These are phyloP conservation scores for Lactarius trivialis DNA, from an alignment of 768 basidiomycete species.

Conservation along the genomic window DNA sequence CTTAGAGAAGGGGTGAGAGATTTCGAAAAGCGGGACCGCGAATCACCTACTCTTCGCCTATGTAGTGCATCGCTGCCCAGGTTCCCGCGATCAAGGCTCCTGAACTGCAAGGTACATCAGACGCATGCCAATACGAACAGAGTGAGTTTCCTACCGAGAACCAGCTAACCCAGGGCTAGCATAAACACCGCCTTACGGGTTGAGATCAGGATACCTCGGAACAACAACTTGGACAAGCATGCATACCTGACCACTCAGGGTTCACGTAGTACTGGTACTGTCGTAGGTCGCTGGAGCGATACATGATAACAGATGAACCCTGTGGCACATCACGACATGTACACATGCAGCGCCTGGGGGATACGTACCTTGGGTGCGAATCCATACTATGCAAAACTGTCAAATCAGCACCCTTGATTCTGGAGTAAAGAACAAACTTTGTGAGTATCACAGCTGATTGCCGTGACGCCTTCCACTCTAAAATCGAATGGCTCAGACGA, in stretches of 20 bases:
- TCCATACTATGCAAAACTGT: constrained; percentile 54
- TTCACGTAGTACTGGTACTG: constrained; percentile 82
- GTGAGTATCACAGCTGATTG: constrained; percentile 94
- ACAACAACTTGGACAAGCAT: constrained; percentile 1
- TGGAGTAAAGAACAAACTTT: constrained; percentile 44
- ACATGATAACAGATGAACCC: constrained; percentile 96
- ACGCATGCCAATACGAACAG: background rate
- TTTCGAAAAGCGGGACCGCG: background rate
- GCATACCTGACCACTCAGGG: constrained; percentile 67
- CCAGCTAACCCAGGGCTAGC: constrained; percentile 86
- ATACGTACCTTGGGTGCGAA: constrained; percentile 78
- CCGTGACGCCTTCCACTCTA: constrained; percentile 82
- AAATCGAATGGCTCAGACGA: constrained; percentile 82
- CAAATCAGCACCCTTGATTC: constrained; percentile 10
- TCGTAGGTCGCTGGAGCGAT: constrained; percentile 68
- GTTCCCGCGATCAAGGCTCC: constrained; percentile 91
- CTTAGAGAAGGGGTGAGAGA: constrained; percentile 33
- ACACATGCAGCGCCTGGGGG: background rate
- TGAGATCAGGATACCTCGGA: constrained; percentile 22
- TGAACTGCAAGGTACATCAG: constrained; percentile 44
- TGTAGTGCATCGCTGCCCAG: constrained; percentile 94
- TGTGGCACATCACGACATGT: constrained; percentile 27
- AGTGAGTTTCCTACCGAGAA: constrained; percentile 54
- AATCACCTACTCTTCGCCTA: constrained; percentile 69
- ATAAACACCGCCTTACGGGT: constrained; percentile 69